Conservation (phyloP, 1,284 basidiomycete genomes). For the Fomitopsis palustris region DNA sequence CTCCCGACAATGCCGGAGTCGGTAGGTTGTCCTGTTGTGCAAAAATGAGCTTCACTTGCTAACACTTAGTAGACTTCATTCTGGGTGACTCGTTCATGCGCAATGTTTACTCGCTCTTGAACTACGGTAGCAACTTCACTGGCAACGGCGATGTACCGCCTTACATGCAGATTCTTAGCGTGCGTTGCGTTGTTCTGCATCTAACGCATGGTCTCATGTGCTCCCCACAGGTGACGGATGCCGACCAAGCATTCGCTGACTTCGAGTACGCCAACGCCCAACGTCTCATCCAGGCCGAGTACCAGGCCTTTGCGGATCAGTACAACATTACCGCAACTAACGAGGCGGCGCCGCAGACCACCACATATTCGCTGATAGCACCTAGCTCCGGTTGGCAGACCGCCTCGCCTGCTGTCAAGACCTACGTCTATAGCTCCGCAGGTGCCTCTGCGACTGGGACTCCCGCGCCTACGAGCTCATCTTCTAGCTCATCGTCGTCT, state of each 20-base stretch:
- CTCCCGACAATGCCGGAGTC: conserved; percentile 1
- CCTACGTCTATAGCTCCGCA: neutral
- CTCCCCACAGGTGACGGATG: conserved; percentile 6
- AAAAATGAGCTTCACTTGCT: neutral
- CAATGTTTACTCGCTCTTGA: conserved; percentile 12
- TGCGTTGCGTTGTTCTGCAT: neutral
- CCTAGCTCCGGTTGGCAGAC: conserved; percentile 1
- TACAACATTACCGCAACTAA: neutral
- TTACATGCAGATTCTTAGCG: conserved; percentile 11
- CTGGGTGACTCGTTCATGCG: conserved; percentile 13
- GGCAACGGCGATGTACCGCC: conserved; percentile 1
- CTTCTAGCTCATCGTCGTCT: neutral
- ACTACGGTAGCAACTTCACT: conserved; percentile 7
- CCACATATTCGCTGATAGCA: neutral
- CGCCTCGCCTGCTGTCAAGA: neutral
- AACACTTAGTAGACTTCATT: conserved; percentile 8
- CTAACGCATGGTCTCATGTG: neutral
- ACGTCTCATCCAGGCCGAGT: conserved; percentile 3
- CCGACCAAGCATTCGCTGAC: conserved; percentile 8
- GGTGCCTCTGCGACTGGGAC: neutral
- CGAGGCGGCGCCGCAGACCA: conserved; percentile 3
- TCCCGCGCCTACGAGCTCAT: neutral
- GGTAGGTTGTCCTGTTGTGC: conserved; percentile 2
- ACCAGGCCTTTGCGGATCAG: neutral
- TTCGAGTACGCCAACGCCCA: conserved; percentile 7